Conservation (phyloP, 495 filamentous ascomycete genomes). For the Hyaloscypha finlandica region DNA sequence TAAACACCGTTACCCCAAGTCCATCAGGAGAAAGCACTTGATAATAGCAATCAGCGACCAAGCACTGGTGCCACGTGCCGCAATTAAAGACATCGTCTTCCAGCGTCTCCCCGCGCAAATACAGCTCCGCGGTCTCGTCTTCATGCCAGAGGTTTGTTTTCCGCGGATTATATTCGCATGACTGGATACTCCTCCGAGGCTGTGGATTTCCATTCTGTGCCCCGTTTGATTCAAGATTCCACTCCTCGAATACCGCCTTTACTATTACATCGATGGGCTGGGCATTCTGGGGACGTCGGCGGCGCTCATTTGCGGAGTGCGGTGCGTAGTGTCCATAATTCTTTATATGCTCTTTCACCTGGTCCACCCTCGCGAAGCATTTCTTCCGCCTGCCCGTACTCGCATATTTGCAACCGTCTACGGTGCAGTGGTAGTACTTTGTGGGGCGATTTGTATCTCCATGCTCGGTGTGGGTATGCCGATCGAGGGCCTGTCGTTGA, state of each 20-base stretch:
- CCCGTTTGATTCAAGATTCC: neutral
- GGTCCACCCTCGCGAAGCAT: conserved; percentile 11
- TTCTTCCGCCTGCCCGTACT: conserved; percentile 10
- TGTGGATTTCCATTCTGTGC: neutral
- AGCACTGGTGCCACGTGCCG: neutral
- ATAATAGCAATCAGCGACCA: conserved; percentile 6
- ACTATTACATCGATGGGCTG: neutral
- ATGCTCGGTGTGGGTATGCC: conserved; percentile 15
- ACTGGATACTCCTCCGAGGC: conserved; percentile 1
- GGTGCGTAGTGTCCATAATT: conserved; percentile 21
- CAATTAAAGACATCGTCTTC: too few species aligned
- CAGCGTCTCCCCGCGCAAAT: neutral
- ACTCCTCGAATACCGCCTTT: conserved; percentile 11
- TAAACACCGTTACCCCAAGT: neutral
- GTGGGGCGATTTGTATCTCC: neutral
- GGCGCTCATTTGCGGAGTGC: conserved; percentile 16
- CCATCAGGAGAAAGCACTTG: neutral
- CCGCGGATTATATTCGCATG: conserved; percentile 9
- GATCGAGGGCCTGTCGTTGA: conserved; percentile 19
- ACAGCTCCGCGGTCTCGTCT: neutral
- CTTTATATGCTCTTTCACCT: conserved; percentile 21
- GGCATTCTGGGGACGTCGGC: neutral
- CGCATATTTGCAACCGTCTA: conserved; percentile 23
- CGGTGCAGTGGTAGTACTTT: conserved; percentile 22
- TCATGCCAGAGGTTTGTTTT: conserved; percentile 8